phyloP scores from a whole-genome alignment of 768 basidiomycete genomes.

The Butyriboletus loyo region DNA sequence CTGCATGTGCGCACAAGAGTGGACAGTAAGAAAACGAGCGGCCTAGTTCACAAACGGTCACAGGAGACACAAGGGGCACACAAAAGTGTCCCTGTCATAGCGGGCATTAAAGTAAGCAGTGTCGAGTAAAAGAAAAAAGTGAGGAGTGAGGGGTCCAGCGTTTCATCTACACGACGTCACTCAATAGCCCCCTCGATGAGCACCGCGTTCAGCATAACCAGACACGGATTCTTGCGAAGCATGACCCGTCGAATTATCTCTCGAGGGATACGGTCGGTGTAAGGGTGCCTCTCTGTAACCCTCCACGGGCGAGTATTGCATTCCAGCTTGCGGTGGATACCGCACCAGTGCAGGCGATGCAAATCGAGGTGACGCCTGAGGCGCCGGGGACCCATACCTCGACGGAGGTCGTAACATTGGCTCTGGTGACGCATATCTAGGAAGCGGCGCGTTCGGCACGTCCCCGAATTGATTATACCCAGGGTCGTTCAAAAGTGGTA shows the following conservation, averaged over 20 bases:
- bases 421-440: constrained; percentile 23
- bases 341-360: constrained; percentile 41
- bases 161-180: background rate
- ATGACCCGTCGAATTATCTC: constrained; percentile 11
- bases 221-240: constrained; percentile 19
- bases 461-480: constrained; percentile 15
- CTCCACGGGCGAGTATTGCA: constrained; percentile 27
- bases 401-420: constrained; percentile 14
- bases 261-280: constrained; percentile 49
- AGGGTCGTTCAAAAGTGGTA: constrained; percentile 52
- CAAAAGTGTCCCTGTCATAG: constrained; percentile 5
- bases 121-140: background rate
- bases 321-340: constrained; percentile 35
- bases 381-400: constrained; percentile 31
- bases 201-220: constrained; percentile 33
- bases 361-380: constrained; percentile 27
- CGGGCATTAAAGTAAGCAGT: constrained; percentile 10
- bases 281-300: constrained; percentile 58
- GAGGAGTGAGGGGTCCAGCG: background rate
- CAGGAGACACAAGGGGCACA: background rate
- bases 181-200: constrained; percentile 23
- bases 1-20: background rate
- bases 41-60: background rate
- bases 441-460: constrained; percentile 20
- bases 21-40: background rate